Percentiles rank a stretch among this genome's conserved stretches.
phyloP scores from a whole-genome alignment of 768 basidiomycete species.

The Leccinum pellstonianum region DNA sequence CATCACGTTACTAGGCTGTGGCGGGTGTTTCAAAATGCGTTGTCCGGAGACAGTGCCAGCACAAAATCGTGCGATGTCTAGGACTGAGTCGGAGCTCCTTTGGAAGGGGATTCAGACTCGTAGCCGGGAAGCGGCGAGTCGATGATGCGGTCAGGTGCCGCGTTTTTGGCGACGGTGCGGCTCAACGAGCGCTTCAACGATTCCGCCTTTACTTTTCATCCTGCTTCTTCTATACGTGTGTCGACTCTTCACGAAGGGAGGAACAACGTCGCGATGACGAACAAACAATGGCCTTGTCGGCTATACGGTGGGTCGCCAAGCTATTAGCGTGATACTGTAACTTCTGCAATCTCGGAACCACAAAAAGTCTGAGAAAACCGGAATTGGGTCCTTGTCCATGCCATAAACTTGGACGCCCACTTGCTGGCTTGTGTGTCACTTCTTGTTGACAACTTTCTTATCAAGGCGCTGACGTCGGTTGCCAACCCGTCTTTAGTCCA shows the following conservation, averaged over 20 bases:
- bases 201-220: neutral
- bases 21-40: too few relatives aligned
- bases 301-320: neutral
- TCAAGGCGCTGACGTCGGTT: slow-evolving; percentile 2
- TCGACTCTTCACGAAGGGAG: neutral
- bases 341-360: slow-evolving; percentile 3
- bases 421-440: neutral
- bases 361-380: slow-evolving; percentile 17
- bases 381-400: slow-evolving; percentile 1
- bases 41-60: too few relatives aligned
- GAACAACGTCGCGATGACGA: neutral
- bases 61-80: too few relatives aligned
- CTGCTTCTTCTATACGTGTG: neutral
- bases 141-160: neutral
- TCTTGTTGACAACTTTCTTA: neutral
- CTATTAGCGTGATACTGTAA: neutral
- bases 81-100: too few relatives aligned
- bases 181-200: neutral
- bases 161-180: neutral
- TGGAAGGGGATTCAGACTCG: neutral
- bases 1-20: too few relatives aligned
- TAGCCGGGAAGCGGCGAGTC: neutral
- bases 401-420: neutral
- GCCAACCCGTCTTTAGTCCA: neutral
- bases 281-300: neutral